Evolutionary conservation across 176 grass and related monocot genomes (phyloP), one percentile per base, ranked within the genome.

Genomic region (Triticum dicoccoides): DNA sequence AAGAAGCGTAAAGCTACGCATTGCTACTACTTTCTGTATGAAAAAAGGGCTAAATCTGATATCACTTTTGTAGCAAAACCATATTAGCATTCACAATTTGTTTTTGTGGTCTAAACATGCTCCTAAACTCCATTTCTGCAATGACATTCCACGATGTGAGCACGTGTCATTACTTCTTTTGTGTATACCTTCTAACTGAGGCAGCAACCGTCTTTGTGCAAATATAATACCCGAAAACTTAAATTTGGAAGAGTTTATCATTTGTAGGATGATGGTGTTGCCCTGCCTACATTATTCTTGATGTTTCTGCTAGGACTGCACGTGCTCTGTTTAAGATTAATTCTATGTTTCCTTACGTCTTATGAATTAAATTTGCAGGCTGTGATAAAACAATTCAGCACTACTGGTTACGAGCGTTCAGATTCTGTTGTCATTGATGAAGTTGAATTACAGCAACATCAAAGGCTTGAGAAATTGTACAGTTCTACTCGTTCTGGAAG

Each of bases 381-480:
- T 67, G 97, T 99, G 68, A 96, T 96, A 94, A 99, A 99, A 79
- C 97, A 99, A 63, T 99, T 99, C 44, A 91, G 92, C 78, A 84
- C 76, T 77, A 99, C 91, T 59, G 97, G 97, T 41, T 99, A 96
- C 49, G 97, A 91, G 72, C 84, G 79, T 69, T 96, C 97, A 77
- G 97, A 94, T 91, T 83, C 82, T 2, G 87, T 99, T 84, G 84
- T 99, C 30, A 99, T 94, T 82, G 97, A 99, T 89, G 97, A 96
- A 85, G 74, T 91, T 68, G 97, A 99, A 79, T 82, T 99, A 81
- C 92, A 96, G 71, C 92, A 94, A 81, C 97, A 99, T 91, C 97
- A 96, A 80, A 90, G 87, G 80, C 86, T 99, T 78, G 97, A 99
- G 67, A 99, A 94, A 73, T 88, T 99, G 67, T 99, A 99, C 78